phyloP scores from a whole-genome alignment of 306 rosid genomes.

The Vigna angularis region DNA sequence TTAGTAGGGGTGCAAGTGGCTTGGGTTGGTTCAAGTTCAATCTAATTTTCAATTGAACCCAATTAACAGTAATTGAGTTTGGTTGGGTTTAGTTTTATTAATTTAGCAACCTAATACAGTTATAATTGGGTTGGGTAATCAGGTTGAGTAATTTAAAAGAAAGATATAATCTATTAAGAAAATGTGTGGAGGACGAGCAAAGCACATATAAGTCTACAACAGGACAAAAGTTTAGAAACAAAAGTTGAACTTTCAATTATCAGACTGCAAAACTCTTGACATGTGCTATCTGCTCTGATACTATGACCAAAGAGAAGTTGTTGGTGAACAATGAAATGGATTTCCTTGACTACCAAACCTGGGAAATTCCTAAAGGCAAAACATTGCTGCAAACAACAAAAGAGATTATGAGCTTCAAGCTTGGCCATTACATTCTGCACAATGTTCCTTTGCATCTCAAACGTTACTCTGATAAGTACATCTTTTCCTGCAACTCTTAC shows the following conservation, averaged over 20 bases:
- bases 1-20: no score
- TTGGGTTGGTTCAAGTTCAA: no score
- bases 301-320: background rate
- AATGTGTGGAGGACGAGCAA: no score
- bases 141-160: no score
- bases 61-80: no score
- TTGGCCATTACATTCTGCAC: background rate
- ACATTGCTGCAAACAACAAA: background rate
- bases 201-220: background rate
- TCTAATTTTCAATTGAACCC: no score
- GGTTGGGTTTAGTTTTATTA: no score
- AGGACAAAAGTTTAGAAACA: background rate
- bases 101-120: no score
- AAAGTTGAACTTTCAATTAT: background rate
- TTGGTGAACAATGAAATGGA: background rate
- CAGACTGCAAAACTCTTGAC: background rate
- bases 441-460: slow-evolving; percentile 2
- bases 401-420: slow-evolving; percentile 23
- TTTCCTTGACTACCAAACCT: background rate
- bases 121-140: no score
- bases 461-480: slow-evolving; percentile 7
- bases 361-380: slow-evolving; percentile 12
- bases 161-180: no score
- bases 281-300: background rate
- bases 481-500: slow-evolving; percentile 13